These are phyloP conservation scores for Cladosporium sphaerospermum DNA, from an alignment of 2,329 filamentous ascomycete species.

Conservation along the genomic window DNA sequence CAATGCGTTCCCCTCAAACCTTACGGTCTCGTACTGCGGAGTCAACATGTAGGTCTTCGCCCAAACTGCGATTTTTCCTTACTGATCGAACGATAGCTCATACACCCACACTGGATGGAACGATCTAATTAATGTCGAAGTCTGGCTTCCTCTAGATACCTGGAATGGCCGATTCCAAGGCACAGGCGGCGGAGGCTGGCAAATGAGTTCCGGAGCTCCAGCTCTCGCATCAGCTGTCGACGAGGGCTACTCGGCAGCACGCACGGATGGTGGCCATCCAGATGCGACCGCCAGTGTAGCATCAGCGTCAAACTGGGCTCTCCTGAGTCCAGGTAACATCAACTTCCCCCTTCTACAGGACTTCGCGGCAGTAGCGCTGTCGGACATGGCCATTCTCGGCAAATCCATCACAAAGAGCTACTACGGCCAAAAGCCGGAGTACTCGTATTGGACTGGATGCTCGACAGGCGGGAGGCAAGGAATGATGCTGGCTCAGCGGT, in stretches of 20 bases:
- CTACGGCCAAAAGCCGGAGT: slow-evolving; percentile 29
- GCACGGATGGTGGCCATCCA: slow-evolving; percentile 14
- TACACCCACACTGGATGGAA: slow-evolving; percentile 8
- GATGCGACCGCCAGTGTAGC: not conserved
- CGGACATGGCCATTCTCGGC: slow-evolving; percentile 32
- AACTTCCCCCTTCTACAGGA: slow-evolving; percentile 30
- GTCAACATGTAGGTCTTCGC: not conserved
- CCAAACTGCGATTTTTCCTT: not conserved
- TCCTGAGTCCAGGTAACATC: slow-evolving; percentile 27
- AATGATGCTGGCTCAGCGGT: slow-evolving; percentile 33
- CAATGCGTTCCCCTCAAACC: not conserved
- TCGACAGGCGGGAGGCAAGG: slow-evolving; percentile 35
- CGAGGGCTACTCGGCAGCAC: slow-evolving; percentile 14
- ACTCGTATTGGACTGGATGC: slow-evolving; percentile 35
- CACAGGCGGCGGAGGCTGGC: slow-evolving; percentile 32
- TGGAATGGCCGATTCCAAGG: slow-evolving; percentile 32
- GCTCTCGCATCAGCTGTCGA: slow-evolving; percentile 20
- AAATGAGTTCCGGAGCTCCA: slow-evolving; percentile 13
- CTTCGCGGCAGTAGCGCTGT: slow-evolving; percentile 28
- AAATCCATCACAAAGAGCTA: slow-evolving; percentile 25
- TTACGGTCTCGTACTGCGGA: slow-evolving; percentile 5
- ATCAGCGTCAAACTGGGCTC: slow-evolving; percentile 20
- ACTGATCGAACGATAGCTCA: not conserved
- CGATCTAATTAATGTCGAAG: slow-evolving; percentile 21
- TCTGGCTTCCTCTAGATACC: slow-evolving; percentile 28